Percentiles rank a stretch among this genome's conserved stretches.
These are phyloP conservation scores for Solanum infundibuliforme DNA, from an alignment of 257 asterid genomes.

Conservation along the genomic window DNA sequence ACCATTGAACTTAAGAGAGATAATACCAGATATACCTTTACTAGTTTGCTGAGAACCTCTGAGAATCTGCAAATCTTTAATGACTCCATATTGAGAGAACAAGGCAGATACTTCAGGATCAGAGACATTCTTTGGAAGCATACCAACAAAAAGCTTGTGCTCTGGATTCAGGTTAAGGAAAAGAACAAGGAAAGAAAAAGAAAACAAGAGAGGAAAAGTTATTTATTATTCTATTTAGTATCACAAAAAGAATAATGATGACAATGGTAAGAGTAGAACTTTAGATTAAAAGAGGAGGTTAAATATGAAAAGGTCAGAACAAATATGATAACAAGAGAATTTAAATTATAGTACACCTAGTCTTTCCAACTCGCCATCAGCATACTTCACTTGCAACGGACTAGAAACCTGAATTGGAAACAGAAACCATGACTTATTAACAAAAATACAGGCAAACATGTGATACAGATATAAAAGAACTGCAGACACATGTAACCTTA, in stretches of 20 bases:
- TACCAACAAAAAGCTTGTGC: constrained; percentile 91
- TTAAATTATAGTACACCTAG: constrained; percentile 51
- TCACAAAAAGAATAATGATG: neutral
- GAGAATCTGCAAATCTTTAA: constrained; percentile 78
- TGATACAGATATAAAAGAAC: neutral
- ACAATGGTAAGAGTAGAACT: neutral
- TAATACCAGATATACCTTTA: constrained; percentile 52
- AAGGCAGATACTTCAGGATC: constrained; percentile 69
- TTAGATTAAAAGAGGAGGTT: neutral
- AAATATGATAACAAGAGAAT: constrained; percentile 1
- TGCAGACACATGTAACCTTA: neutral
- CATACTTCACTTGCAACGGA: constrained; percentile 97
- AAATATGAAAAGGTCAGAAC: constrained; percentile 1
- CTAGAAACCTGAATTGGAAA: constrained; percentile 76
- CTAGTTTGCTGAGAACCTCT: constrained; percentile 89
- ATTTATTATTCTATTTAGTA: neutral
- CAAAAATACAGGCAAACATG: constrained; percentile 16
- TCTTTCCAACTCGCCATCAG: constrained; percentile 99
- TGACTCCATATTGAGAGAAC: constrained; percentile 79
- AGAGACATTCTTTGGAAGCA: constrained; percentile 91
- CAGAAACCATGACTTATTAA: constrained; percentile 19
- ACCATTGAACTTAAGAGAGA: neutral
- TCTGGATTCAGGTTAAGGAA: constrained; percentile 32
- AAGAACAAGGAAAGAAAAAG: constrained; percentile 1
- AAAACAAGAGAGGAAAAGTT: constrained; percentile 2